Evolutionary conservation across 2,329 filamentous ascomycete species (phyloP), one percentile per base, ranked within the genome.

Genomic region (Pseudonectria foliicola): DNA sequence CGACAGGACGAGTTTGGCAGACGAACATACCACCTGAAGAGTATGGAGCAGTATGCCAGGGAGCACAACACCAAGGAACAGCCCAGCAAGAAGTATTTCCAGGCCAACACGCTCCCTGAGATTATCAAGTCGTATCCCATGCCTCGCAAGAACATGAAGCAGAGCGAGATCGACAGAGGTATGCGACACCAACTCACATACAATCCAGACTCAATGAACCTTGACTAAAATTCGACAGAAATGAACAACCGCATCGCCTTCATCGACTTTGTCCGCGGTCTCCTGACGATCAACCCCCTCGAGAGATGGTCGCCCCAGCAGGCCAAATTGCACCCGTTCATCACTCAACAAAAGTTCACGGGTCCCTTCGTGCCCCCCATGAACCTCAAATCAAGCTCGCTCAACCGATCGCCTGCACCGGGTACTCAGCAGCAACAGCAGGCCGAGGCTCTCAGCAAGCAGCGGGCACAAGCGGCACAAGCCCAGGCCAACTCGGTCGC

Each of bases 111-210:
- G 2, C 67, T 98, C 34, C 90, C 90, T 4, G 92, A 98, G 48
- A 98, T 98, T 45, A 96, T 98, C 66, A 87, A 93, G 58, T 88
- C 85, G 37, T 98, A 98, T 57, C 85, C 92, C 6, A 95, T 98
- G 90, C 92, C 92, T 31, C 76, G 92, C 54, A 98, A 98, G 68
- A 95, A 95, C 55, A 98, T 98, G 92, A 98, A 98, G 68, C 88
- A 84, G 60, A 85, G 80, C 49, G 92, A 98, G 64, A 82, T 98
- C 46, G 92, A 98, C 53, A 71, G 92, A 84, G 92, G 92, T 95
- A 70, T 26, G 51, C 13, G 13, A n/a, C 10, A 14, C 27, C 8
- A 25, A 2, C 13, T 10, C 23, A 8, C 3, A 23, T 13, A 7
- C n/a, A 12, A 10, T 16, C 5, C 7, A 13, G 3, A 10, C 25